Conservation (phyloP, 2,329 filamentous ascomycete species). For the Penicillium polonicum region DNA sequence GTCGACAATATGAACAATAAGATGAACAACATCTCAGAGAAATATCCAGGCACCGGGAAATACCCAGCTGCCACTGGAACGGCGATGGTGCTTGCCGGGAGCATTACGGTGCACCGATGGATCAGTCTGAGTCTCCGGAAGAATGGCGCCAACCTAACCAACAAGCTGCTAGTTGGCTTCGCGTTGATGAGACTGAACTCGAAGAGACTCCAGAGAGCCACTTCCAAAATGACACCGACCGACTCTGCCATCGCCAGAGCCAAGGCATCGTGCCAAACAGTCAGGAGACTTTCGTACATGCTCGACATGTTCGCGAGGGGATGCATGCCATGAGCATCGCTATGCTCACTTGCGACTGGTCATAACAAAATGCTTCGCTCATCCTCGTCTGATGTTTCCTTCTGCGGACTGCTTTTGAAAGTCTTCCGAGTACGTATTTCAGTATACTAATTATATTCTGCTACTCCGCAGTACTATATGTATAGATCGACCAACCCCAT, state of each 20-base stretch:
- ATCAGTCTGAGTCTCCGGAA: background rate
- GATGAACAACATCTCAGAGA: no score
- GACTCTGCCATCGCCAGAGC: background rate
- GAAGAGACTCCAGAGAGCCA: no score
- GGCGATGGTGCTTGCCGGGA: background rate
- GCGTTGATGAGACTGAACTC: no score
- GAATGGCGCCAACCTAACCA: background rate
- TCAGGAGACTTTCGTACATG: background rate
- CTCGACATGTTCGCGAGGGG: background rate
- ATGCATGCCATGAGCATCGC: background rate
- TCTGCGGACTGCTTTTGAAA: conserved; percentile 15
- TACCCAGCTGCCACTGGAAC: background rate
- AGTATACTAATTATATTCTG: conserved; percentile 23
- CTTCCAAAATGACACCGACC: background rate
- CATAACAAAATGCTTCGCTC: background rate
- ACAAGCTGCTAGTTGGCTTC: background rate
- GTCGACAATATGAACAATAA: no score
- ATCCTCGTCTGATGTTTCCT: conserved; percentile 28
- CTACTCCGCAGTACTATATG: conserved; percentile 13
- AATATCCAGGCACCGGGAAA: background rate
- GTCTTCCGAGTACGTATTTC: conserved; percentile 19
- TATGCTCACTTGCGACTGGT: no score
- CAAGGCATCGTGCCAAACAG: background rate
- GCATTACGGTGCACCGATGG: background rate
- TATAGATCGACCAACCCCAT: background rate